A percentile compares a stretch with the other conserved stretches of the same genome.
These are phyloP conservation scores for Scleroderma citrinum DNA, from an alignment of 768 basidiomycete species.

Conservation along the genomic window DNA sequence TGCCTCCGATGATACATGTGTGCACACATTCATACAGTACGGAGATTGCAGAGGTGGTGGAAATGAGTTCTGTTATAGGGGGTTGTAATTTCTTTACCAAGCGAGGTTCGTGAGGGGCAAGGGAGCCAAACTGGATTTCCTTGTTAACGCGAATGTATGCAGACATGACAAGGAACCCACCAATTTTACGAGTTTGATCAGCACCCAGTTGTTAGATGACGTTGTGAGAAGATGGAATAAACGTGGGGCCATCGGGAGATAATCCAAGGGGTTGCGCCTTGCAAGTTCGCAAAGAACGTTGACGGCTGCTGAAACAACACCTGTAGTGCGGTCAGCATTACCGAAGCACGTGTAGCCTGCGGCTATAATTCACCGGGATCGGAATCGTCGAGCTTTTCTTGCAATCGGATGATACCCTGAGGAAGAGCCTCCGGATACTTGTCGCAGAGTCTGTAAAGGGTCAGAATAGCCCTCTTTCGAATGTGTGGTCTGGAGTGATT, in stretches of 20 bases:
- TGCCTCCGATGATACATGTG: slow-evolving; percentile 95
- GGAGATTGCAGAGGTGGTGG: slow-evolving; percentile 92
- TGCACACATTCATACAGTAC: slow-evolving; percentile 97
- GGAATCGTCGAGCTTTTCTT: slow-evolving; percentile 75
- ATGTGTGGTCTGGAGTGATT: slow-evolving; percentile 86
- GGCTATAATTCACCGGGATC: slow-evolving; percentile 49
- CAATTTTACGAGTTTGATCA: slow-evolving; percentile 97
- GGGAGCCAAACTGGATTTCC: slow-evolving; percentile 72
- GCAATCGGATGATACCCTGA: slow-evolving; percentile 60
- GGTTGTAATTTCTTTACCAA: slow-evolving; percentile 91
- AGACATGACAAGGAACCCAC: slow-evolving; percentile 37
- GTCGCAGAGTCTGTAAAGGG: slow-evolving; percentile 71
- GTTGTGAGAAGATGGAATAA: slow-evolving; percentile 90
- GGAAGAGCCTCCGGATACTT: slow-evolving; percentile 77
- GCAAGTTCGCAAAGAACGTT: slow-evolving; percentile 94
- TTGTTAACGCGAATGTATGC: neutral
- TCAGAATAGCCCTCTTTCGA: slow-evolving; percentile 84
- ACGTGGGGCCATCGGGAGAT: slow-evolving; percentile 84
- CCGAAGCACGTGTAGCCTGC: neutral
- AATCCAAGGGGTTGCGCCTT: slow-evolving; percentile 70
- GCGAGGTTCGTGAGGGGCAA: slow-evolving; percentile 89
- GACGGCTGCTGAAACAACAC: slow-evolving; percentile 90
- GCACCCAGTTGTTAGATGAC: slow-evolving; percentile 98
- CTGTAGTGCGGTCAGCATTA: slow-evolving; percentile 32
- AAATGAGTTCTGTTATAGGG: slow-evolving; percentile 92